These are phyloP conservation scores for Podospora conica DNA, from an alignment of 495 filamentous ascomycete genomes.

Conservation along the genomic window DNA sequence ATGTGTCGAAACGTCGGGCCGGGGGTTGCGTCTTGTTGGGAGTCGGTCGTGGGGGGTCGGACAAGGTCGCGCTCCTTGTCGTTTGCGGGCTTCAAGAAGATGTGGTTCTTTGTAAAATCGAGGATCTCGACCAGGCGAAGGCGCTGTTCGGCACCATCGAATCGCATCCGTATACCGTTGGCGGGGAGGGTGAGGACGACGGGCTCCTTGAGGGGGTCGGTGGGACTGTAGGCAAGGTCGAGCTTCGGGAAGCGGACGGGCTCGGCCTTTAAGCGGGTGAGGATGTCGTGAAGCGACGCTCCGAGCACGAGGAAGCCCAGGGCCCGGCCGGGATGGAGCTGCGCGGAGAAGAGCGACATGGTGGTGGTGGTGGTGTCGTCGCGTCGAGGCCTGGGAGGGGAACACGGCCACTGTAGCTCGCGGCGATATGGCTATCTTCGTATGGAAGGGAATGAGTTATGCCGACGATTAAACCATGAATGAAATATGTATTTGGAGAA, in stretches of 20 bases:
- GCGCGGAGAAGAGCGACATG: conserved; percentile 52
- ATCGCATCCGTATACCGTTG: conserved; percentile 84
- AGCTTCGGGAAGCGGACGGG: conserved; percentile 74
- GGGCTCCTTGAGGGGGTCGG: conserved; percentile 63
- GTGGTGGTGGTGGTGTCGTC: not conserved
- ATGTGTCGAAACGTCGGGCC: conserved; percentile 87
- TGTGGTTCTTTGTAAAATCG: conserved; percentile 79
- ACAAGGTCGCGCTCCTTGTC: conserved; percentile 74
- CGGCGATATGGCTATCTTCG: too few relatives aligned
- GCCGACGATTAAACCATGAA: not conserved
- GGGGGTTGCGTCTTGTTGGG: conserved; percentile 34
- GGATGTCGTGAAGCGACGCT: conserved; percentile 79
- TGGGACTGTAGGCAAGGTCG: conserved; percentile 67
- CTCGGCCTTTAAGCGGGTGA: conserved; percentile 79
- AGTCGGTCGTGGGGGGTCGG: conserved; percentile 49
- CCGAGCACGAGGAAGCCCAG: conserved; percentile 83
- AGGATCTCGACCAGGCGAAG: conserved; percentile 84
- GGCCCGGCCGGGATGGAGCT: conserved; percentile 68
- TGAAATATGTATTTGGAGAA: not conserved
- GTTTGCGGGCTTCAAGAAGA: conserved; percentile 71
- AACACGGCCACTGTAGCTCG: too few relatives aligned
- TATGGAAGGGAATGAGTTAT: too few relatives aligned
- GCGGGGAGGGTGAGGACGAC: conserved; percentile 66
- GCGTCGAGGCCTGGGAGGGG: not conserved
- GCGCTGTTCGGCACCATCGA: conserved; percentile 89